Percentiles rank a stretch among this genome's conserved stretches.
Evolutionary conservation across 352 stramenopile species (phyloP).

Genomic region (Peronospora farinosa): DNA sequence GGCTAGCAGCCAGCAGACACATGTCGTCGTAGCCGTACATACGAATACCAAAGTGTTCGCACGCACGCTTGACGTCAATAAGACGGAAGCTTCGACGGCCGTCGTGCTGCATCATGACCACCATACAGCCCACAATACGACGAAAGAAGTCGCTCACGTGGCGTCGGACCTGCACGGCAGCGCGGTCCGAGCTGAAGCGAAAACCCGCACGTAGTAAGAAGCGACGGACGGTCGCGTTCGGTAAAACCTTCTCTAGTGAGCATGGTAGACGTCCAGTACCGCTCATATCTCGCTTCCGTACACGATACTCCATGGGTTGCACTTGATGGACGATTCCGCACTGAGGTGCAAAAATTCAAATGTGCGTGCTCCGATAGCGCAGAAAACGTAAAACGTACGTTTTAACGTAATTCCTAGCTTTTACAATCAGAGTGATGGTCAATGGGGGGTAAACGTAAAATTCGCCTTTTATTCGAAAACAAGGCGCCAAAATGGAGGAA

Average conservation of each 20-base stretch:
- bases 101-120: slow-evolving; percentile 44
- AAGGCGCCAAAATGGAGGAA: slow-evolving; percentile 57
- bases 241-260: slow-evolving; percentile 31
- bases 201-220: slow-evolving; percentile 74
- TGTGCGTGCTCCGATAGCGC: slow-evolving; percentile 1
- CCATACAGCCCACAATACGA: slow-evolving; percentile 46
- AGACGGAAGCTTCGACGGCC: slow-evolving; percentile 40
- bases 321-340: slow-evolving; percentile 22
- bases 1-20: slow-evolving; percentile 35
- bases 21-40: slow-evolving; percentile 82
- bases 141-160: slow-evolving; percentile 49
- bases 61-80: slow-evolving; percentile 62
- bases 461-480: slow-evolving; percentile 12
- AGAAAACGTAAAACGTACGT: background rate
- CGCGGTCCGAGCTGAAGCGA: slow-evolving; percentile 36
- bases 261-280: slow-evolving; percentile 12
- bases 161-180: slow-evolving; percentile 34
- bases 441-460: slow-evolving; percentile 3
- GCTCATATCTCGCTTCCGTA: slow-evolving; percentile 41
- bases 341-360: slow-evolving; percentile 21
- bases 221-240: slow-evolving; percentile 45
- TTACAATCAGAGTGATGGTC: slow-evolving; percentile 15
- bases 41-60: slow-evolving; percentile 52
- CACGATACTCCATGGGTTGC: slow-evolving; percentile 42
- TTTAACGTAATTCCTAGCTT: slow-evolving; percentile 7